phyloP scores from a whole-genome alignment of 176 grass and related monocot species.

The Cenchrus americanus region DNA sequence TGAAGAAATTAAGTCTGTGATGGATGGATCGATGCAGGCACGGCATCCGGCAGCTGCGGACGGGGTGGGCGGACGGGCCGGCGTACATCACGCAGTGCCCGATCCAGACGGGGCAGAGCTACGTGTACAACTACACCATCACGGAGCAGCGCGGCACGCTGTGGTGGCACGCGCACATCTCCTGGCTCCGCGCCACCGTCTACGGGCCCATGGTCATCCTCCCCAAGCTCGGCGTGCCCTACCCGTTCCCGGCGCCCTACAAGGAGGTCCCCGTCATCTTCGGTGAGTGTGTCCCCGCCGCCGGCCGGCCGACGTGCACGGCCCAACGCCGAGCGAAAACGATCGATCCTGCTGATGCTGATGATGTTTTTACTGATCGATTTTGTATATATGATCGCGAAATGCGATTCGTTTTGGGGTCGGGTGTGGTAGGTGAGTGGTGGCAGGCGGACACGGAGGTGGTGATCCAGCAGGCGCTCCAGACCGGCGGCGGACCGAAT shows the following conservation, averaged over 20 bases:
- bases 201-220: constrained; percentile 75
- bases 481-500: constrained; percentile 52
- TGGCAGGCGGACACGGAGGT: constrained; percentile 61
- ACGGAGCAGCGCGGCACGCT: constrained; percentile 75
- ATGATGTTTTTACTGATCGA: neutral
- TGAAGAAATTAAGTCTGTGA: no score
- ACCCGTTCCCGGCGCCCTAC: constrained; percentile 66
- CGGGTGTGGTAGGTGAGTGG: constrained; percentile 53
- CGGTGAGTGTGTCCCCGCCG: constrained; percentile 11
- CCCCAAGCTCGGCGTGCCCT: constrained; percentile 68
- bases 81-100: constrained; percentile 92
- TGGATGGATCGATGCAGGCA: constrained; percentile 47
- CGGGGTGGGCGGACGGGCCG: constrained; percentile 77
- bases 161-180: constrained; percentile 90
- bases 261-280: constrained; percentile 74
- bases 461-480: constrained; percentile 44
- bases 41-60: constrained; percentile 71
- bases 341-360: neutral
- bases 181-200: constrained; percentile 74
- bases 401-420: neutral
- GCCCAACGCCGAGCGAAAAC: constrained; percentile 6
- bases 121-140: constrained; percentile 84
- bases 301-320: neutral
- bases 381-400: neutral
- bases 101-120: constrained; percentile 69